phyloP scores from a whole-genome alignment of 2,329 filamentous ascomycete genomes.

The Annulohypoxylon truncatum region DNA sequence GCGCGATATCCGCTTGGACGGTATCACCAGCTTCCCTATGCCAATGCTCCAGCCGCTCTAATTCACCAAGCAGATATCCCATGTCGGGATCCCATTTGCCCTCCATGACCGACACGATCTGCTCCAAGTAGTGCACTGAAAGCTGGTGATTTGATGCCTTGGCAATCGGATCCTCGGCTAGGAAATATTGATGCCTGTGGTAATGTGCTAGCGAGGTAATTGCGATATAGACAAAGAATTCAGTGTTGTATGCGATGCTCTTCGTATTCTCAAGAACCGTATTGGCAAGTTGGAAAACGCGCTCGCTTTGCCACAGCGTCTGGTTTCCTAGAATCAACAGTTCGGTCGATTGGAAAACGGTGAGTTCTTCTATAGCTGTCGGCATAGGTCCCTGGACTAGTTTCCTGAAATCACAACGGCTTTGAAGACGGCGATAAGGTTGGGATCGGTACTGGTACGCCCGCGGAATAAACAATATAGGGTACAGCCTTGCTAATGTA shows the following conservation, averaged over 20 bases:
- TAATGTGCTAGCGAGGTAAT: conserved; percentile 44
- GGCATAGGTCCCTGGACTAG: conserved; percentile 42
- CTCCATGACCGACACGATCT: conserved; percentile 44
- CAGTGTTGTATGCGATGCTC: conserved; percentile 44
- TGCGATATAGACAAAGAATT: conserved; percentile 47
- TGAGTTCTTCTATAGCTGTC: conserved; percentile 42
- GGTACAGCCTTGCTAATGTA: conserved; percentile 46
- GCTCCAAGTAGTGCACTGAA: conserved; percentile 44
- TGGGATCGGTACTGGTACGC: conserved; percentile 44
- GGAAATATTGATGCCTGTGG: conserved; percentile 41
- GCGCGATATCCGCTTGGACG: conserved; percentile 37
- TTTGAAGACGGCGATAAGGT: conserved; percentile 47
- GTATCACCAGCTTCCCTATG: conserved; percentile 46
- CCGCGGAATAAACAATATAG: conserved; percentile 47
- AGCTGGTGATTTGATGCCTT: conserved; percentile 37
- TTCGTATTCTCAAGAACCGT: conserved; percentile 45
- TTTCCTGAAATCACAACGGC: conserved; percentile 43
- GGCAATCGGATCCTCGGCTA: conserved; percentile 26
- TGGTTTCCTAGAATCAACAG: conserved; percentile 45
- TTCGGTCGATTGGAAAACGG: conserved; percentile 45
- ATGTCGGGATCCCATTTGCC: conserved; percentile 47
- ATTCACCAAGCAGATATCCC: conserved; percentile 47
- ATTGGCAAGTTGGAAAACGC: conserved; percentile 43
- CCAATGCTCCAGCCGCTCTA: conserved; percentile 46
- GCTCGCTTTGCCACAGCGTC: conserved; percentile 41